phyloP scores from a whole-genome alignment of 805 yeast species.

The Suhomyces tanzawaensis region DNA sequence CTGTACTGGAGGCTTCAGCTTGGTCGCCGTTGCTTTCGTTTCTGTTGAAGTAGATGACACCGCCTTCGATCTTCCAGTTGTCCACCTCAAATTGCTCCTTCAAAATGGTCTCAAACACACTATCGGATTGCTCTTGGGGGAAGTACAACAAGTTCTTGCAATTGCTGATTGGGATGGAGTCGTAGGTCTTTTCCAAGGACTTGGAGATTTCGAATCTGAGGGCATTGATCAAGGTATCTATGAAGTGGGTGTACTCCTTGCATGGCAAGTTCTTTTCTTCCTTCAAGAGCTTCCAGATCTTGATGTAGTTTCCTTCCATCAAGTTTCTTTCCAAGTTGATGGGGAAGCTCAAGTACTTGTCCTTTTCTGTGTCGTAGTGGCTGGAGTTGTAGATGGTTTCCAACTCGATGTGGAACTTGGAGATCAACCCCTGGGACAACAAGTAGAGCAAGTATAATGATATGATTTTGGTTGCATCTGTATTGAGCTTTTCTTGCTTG shows the following conservation, averaged over 20 bases:
- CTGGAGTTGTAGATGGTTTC: slow-evolving; percentile 60
- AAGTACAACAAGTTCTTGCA: slow-evolving; percentile 79
- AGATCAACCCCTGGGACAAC: slow-evolving; percentile 78
- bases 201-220: slow-evolving; percentile 83
- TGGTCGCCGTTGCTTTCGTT: slow-evolving; percentile 44
- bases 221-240: slow-evolving; percentile 70
- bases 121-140: slow-evolving; percentile 41
- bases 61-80: slow-evolving; percentile 58
- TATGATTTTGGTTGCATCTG: slow-evolving; percentile 57
- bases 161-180: slow-evolving; percentile 72
- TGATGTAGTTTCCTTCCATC: slow-evolving; percentile 95
- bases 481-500: slow-evolving; percentile 28
- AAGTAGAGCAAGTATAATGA: slow-evolving; percentile 75
- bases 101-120: slow-evolving; percentile 29
- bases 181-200: slow-evolving; percentile 78
- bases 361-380: slow-evolving; percentile 60
- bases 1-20: slow-evolving; percentile 39
- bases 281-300: slow-evolving; percentile 76
- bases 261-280: slow-evolving; percentile 55
- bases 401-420: slow-evolving; percentile 86
- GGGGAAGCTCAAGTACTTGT: slow-evolving; percentile 73
- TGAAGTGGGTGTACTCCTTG: slow-evolving; percentile 76
- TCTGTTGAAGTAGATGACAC: slow-evolving; percentile 51
- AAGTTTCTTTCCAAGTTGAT: slow-evolving; percentile 87
- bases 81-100: slow-evolving; percentile 36